Evolutionary conservation across 1,284 basidiomycete species (phyloP).

Genomic region (Neotropicomus parvogracilis): DNA sequence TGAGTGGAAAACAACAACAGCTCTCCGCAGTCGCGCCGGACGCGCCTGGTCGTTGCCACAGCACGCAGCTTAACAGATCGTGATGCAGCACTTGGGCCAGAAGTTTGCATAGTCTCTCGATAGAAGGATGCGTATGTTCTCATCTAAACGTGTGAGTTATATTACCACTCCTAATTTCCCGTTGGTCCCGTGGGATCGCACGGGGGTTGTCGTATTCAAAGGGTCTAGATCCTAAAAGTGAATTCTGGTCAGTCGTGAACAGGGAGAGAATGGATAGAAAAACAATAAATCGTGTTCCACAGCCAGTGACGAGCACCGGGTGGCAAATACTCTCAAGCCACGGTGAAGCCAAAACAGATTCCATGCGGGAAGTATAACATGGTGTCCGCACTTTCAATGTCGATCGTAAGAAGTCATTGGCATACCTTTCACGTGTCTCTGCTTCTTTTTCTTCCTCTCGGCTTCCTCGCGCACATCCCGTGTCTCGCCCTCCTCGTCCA

Average conservation of each 20-base stretch:
- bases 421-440: constrained; percentile 50
- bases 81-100: background rate
- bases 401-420: constrained; percentile 4
- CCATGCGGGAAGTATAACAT: constrained; percentile 5
- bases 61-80: constrained; percentile 5
- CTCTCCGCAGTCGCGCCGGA: constrained; percentile 8
- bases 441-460: constrained; percentile 44
- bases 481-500: constrained; percentile 56
- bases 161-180: constrained; percentile 67
- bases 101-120: constrained; percentile 4
- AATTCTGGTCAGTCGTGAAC: constrained; percentile 13
- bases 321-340: background rate
- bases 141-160: constrained; percentile 67
- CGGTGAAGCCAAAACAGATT: constrained; percentile 6
- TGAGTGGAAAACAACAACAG: constrained; percentile 10
- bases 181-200: constrained; percentile 62
- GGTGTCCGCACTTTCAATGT: background rate
- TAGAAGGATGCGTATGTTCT: constrained; percentile 18
- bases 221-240: constrained; percentile 33
- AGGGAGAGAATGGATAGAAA: background rate
- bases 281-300: constrained; percentile 2
- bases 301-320: background rate
- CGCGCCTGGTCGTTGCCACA: constrained; percentile 9
- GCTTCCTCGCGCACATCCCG: constrained; percentile 29
- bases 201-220: constrained; percentile 59